Conservation (phyloP, 2,329 filamentous ascomycete species). For the Colletotrichum sp. region DNA sequence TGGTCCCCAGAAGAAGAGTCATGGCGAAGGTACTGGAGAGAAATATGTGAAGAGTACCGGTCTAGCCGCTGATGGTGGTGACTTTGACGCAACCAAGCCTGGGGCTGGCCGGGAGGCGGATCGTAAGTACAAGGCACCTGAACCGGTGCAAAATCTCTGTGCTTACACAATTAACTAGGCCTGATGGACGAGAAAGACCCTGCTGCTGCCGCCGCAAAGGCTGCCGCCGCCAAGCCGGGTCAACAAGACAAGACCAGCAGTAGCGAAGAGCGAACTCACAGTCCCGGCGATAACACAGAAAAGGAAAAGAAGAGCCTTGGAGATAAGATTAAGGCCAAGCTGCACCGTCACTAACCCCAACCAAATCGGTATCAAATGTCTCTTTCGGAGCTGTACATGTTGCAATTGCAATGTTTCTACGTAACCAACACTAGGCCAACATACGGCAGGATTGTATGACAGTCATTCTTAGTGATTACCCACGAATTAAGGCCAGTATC, state of each 20-base stretch:
- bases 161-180: slow-evolving; percentile 40
- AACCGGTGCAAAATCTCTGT: background rate
- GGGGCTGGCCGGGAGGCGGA: slow-evolving; percentile 72
- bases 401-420: background rate
- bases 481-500: background rate
- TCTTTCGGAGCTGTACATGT: background rate
- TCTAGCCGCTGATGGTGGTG: slow-evolving; percentile 66
- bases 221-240: slow-evolving; percentile 19
- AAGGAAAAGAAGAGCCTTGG: slow-evolving; percentile 58
- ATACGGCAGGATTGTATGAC: background rate
- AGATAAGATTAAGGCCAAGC: slow-evolving; percentile 73
- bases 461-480: background rate
- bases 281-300: slow-evolving; percentile 18
- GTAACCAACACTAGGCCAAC: background rate
- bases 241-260: slow-evolving; percentile 25
- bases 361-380: background rate
- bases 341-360: slow-evolving; percentile 53
- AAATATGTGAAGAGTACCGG: slow-evolving; percentile 63
- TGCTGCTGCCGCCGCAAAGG: slow-evolving; percentile 6
- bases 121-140: slow-evolving; percentile 48
- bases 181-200: slow-evolving; percentile 56
- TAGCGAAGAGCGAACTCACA: slow-evolving; percentile 16
- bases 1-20: slow-evolving; percentile 2
- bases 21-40: slow-evolving; percentile 56
- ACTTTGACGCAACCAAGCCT: slow-evolving; percentile 68